These are phyloP conservation scores for Lepidium sativum DNA, from an alignment of 345 rosid genomes.

Conservation along the genomic window DNA sequence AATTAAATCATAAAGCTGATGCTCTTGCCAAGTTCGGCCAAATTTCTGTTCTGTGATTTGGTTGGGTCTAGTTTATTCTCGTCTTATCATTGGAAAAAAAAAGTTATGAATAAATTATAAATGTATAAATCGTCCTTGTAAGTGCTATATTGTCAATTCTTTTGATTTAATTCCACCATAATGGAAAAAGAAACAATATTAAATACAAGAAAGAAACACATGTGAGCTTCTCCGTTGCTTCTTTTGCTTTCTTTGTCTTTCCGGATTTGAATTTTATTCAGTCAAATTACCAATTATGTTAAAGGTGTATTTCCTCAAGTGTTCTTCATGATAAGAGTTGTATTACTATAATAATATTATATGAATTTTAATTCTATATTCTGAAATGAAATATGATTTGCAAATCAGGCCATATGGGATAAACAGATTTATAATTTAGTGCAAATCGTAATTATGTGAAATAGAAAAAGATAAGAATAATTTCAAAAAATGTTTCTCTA, in stretches of 20 bases:
- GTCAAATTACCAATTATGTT: slow-evolving; percentile 24
- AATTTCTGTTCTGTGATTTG: no score
- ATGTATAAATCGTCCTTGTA: slow-evolving; percentile 1
- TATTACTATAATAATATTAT: background rate
- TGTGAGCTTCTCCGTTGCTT: slow-evolving; percentile 19
- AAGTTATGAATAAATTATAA: background rate
- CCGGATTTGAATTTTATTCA: background rate
- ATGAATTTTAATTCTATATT: no score
- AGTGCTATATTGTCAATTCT: background rate
- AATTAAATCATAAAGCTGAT: no score
- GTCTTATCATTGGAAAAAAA: no score
- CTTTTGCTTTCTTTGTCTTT: background rate
- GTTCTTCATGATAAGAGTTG: slow-evolving; percentile 26
- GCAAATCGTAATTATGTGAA: no score
- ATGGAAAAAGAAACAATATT: background rate
- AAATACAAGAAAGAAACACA: slow-evolving; percentile 9
- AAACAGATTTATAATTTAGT: no score
- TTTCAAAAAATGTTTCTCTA: no score
- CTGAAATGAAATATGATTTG: no score
- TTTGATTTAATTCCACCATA: background rate
- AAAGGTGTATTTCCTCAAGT: slow-evolving; percentile 7
- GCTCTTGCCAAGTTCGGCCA: no score
- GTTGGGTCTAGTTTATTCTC: no score
- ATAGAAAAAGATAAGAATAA: no score
- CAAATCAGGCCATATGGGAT: no score